A percentile compares a stretch with the other conserved stretches of the same genome.
These are phyloP conservation scores for Abrus precatorius DNA, from an alignment of 306 rosid genomes.

Conservation along the genomic window DNA sequence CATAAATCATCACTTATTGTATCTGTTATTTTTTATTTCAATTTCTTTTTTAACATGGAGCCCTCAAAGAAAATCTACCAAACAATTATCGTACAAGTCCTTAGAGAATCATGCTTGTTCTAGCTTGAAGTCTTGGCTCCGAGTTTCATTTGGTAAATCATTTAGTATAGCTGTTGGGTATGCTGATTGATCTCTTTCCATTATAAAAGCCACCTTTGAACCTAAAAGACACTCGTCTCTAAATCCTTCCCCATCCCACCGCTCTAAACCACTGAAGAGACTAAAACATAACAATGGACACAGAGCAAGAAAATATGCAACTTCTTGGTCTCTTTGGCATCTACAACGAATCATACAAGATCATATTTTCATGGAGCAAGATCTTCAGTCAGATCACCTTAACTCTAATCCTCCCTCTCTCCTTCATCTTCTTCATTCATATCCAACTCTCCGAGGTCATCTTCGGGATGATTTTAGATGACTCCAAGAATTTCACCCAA, in stretches of 20 bases:
- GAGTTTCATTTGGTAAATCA: too few relatives aligned
- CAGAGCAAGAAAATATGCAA: slow-evolving; percentile 76
- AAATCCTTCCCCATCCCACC: neutral
- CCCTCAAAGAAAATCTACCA: too few relatives aligned
- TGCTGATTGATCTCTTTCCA: too few relatives aligned
- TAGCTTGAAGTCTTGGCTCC: too few relatives aligned
- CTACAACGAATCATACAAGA: slow-evolving; percentile 67
- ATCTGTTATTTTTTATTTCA: too few relatives aligned
- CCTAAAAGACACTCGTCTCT: too few relatives aligned
- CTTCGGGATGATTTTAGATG: slow-evolving; percentile 40
- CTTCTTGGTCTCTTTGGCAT: slow-evolving; percentile 62
- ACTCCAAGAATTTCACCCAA: slow-evolving; percentile 4
- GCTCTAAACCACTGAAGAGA: slow-evolving; percentile 2
- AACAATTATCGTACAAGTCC: too few relatives aligned
- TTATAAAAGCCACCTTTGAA: too few relatives aligned
- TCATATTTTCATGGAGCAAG: slow-evolving; percentile 58
- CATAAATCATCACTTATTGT: too few relatives aligned
- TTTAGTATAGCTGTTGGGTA: too few relatives aligned
- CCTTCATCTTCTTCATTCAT: slow-evolving; percentile 68
- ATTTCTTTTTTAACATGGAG: too few relatives aligned
- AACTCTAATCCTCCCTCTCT: slow-evolving; percentile 69
- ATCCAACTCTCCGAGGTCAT: slow-evolving; percentile 61
- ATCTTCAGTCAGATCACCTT: slow-evolving; percentile 70
- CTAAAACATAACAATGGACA: slow-evolving; percentile 59
- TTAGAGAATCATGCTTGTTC: too few relatives aligned